Base-by-base conservation (phyloP, 345 rosid genomes). In the Ricinus communis region DNA sequence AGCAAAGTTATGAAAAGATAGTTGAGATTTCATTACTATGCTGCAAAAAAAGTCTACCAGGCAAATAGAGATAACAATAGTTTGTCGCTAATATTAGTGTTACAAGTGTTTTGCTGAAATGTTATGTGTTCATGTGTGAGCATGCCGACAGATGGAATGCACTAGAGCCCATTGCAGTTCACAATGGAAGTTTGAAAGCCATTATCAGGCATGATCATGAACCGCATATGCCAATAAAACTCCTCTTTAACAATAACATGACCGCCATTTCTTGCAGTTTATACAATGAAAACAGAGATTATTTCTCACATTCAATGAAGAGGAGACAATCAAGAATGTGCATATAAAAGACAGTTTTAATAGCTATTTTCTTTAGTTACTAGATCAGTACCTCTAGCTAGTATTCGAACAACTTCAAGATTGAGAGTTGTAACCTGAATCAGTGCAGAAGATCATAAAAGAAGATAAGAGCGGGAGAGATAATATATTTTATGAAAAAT, bases 331-430 rank as follows among this genome's bases (percentile, higher is more conserved):
- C 54, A 43, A 24, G 36, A 18, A 59, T 65, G 18, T 13, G 49
- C 13, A 65, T 19, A 21, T n/a, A 21, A n/a, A 43, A 14, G 0
- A n/a, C 25, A 59, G 51, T 33, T 33, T 27, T 2, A 49, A 47
- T 8, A 66, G 36, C 50, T 49, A 31, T 54, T 47, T n/a, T 66
- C 66, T 28, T 31, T 7, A 30, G 33, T 53, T 62, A 46, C 61
- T 24, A 68, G 66, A 79, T 62, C 30, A 54, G 46, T 80, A 90
- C 98, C 98, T 86, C 92, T 81, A 16, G 98, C 97, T 28, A 94
- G 87, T 38, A 91, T 91, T 83, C 97, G 85, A 72, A 94, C 97
- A 72, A 94, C 85, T 78, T 91, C 93, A 76, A 91, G 96, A 80
- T 94, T 91, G 58, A 94, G 95, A 54, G 76, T 86, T 36, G 89